Evolutionary conservation across 192 early-diverging fungal species (phyloP), one percentile per base, ranked within the genome.

Genomic region (Coemansia asiatica): DNA sequence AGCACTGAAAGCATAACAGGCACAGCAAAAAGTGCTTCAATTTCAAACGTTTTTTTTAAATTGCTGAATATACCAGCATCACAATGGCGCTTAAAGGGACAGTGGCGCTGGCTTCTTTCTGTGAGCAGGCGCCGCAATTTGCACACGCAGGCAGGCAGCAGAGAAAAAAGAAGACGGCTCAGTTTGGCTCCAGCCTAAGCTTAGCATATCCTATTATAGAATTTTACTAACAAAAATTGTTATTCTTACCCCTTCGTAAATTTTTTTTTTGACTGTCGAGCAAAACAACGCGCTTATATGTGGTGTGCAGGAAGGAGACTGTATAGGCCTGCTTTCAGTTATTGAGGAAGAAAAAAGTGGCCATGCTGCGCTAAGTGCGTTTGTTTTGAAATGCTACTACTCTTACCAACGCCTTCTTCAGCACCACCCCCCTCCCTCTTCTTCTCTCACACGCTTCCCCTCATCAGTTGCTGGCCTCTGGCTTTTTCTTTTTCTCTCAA

Each of bases 41-140:
- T 44, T 13, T 16, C 40, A 44, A 44, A 44, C 40, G 40, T 44
- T 44, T 44, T 44, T 44, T 44, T 61, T 25, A 7, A 5, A 16
- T 16, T 44, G 40, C 40, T 44, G 40, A 44, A 44, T 16, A 44
- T 16, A 12, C 40, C 40, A 44, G 40, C 15, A 13, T 44, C 40
- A 44, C 40, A 44, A 44, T 44, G 40, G 40, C 40, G 40, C 40
- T 35, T 40, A 21, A 61, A 48, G 68, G 69, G 63, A 61, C 44
- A 57, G 64, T 65, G 63, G 69, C 69, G 69, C 63, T 66, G 63
- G 56, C 61, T 48, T 22, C 44, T 56, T 56, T 63, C 61, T 69
- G 68, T 59, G 56, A 63, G 61, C 56, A 50, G 56, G 62, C 46
- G 68, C 68, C 51, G 36, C 68, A 63, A 58, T 58, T 58, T 58